Conservation (phyloP, 176 grass and related monocot species). For the Raddia guianensis region DNA sequence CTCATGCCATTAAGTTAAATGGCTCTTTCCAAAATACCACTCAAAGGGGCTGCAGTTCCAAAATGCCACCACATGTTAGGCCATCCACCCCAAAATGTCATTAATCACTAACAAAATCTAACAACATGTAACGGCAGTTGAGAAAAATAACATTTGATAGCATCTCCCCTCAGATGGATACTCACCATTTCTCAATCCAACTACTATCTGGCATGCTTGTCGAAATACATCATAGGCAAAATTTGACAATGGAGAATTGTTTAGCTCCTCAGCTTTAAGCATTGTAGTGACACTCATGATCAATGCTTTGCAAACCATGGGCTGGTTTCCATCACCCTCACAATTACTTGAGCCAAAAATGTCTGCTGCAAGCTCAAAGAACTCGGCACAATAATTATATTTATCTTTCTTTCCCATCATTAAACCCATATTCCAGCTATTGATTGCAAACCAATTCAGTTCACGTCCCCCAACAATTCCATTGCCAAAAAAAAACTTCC, state of each 20-base stretch:
- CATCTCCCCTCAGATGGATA: conserved; percentile 61
- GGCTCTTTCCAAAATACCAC: too few species aligned
- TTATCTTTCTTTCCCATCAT: conserved; percentile 58
- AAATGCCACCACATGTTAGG: too few species aligned
- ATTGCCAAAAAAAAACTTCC: conserved; percentile 69
- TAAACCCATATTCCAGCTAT: conserved; percentile 69
- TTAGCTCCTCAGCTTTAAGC: conserved; percentile 62
- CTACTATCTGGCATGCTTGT: conserved; percentile 84
- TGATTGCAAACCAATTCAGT: conserved; percentile 79
- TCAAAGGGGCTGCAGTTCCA: too few species aligned
- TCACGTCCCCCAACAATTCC: conserved; percentile 65
- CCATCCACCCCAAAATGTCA: too few species aligned
- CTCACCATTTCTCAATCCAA: conserved; percentile 79
- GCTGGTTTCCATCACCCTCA: conserved; percentile 49
- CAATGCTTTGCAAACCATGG: conserved; percentile 72
- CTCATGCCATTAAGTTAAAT: too few species aligned
- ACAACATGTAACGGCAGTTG: too few species aligned
- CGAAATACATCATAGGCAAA: conserved; percentile 67
- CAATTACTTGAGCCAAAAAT: conserved; percentile 51
- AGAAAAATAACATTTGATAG: too few species aligned
- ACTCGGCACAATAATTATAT: conserved; percentile 60
- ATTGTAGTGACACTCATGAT: conserved; percentile 67
- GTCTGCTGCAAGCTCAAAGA: conserved; percentile 78
- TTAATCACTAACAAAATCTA: too few species aligned
- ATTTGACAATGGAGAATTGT: conserved; percentile 56